These are phyloP conservation scores for Leucaena leucocephala DNA, from an alignment of 306 rosid genomes.

Conservation along the genomic window DNA sequence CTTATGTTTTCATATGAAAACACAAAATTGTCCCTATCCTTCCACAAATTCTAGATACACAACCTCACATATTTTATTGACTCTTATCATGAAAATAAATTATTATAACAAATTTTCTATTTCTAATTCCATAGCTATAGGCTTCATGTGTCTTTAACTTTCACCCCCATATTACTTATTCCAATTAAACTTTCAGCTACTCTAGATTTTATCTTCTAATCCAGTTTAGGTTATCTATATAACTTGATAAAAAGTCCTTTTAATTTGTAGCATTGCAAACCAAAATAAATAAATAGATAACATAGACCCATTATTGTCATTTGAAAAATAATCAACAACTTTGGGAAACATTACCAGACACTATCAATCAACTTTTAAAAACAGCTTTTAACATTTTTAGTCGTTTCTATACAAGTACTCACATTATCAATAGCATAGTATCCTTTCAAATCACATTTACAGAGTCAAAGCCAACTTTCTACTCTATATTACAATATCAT, in stretches of 20 bases:
- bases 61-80: background rate
- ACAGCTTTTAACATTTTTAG: background rate
- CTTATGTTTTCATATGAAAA: background rate
- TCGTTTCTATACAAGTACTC: background rate
- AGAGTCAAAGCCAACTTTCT: constrained; percentile 18
- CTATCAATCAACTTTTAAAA: background rate
- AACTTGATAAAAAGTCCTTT: background rate
- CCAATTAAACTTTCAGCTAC: background rate
- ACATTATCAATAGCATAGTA: background rate
- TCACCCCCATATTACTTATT: background rate
- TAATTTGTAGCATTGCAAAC: background rate
- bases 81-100: background rate
- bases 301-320: background rate
- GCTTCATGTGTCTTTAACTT: background rate
- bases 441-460: background rate
- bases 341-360: background rate
- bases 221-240: background rate
- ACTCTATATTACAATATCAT: constrained; percentile 10
- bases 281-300: background rate
- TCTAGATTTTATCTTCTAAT: background rate
- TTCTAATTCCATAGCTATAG: background rate
- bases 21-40: background rate
- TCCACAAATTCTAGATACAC: background rate
- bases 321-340: background rate
- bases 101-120: background rate